Evolutionary conservation across 345 rosid species (phyloP), one percentile per base, ranked within the genome.

Genomic region (Cardiospermum halicacabum): DNA sequence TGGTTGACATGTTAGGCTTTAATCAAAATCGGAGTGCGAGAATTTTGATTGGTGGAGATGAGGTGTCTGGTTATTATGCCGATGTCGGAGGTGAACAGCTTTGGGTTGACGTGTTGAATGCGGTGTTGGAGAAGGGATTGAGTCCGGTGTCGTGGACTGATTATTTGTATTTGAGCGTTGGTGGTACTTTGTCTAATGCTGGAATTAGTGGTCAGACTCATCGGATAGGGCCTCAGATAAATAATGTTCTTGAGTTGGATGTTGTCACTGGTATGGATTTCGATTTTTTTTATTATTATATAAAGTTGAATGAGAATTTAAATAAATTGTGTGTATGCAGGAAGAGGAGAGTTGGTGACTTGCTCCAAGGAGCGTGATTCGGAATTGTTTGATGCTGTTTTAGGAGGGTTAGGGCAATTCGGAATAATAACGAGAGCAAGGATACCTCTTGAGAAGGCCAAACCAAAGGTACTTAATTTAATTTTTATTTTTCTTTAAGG

Each of bases 361-460:
- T 85, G 90, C 73, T 77, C 85, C 7, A 37, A 51, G 6, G 2
- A 60, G 19, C 19, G 32, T 15, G 77, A 75, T 51, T 67, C 79
- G 1, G 82, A 85, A 27, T 75, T 85, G n/a, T 85, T 82, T 64
- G 69, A 68, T 50, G 84, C 77, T 3, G 90, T 81, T 42, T 64
- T 85, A 0, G 90, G 90, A 3, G 90, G 90, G 4, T 62, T 85
- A 27, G 90, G 90, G 15, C 87, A 85, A 48, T 85, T 85, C 31
- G 90, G 90, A 12, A 75, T 82, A 8, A 85, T 85, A 65, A 80
- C 85, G 9, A 66, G 90, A 47, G 90, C 87, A 27, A 72, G 87
- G 62, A 79, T 85, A 3, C 72, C 68, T 58, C 51, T 85, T 3
- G 78, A 73, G 39, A 69, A 72, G 1, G 78, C 81, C 25, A 83